phyloP scores from a whole-genome alignment of 495 filamentous ascomycete genomes.

The Hypoxylon lenormandii region DNA sequence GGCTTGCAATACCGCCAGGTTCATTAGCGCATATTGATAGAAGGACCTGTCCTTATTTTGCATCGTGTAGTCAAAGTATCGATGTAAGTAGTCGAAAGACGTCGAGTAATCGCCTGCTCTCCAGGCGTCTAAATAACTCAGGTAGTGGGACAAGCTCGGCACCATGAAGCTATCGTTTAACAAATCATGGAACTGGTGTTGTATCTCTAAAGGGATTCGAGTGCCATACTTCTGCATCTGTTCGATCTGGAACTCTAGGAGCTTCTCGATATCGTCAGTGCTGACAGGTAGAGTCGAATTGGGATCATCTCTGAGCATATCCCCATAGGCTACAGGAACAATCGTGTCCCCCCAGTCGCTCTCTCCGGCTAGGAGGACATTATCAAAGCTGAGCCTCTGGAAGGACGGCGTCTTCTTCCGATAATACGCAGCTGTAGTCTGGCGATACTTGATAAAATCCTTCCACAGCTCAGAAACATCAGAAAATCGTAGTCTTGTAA shows the following conservation, averaged over 20 bases:
- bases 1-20: conserved; percentile 89
- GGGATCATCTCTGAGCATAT: conserved; percentile 64
- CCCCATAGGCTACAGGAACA: conserved; percentile 71
- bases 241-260: conserved; percentile 88
- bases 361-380: conserved; percentile 66
- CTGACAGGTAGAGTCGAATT: conserved; percentile 66
- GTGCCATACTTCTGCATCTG: conserved; percentile 80
- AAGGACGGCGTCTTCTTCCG: conserved; percentile 72
- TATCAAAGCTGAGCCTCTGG: conserved; percentile 74
- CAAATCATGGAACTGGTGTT: conserved; percentile 71
- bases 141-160: conserved; percentile 80
- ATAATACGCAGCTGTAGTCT: conserved; percentile 78
- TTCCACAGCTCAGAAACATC: conserved; percentile 82
- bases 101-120: conserved; percentile 87
- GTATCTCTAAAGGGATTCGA: conserved; percentile 76
- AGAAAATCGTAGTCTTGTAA: conserved; percentile 80
- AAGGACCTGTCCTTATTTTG: conserved; percentile 82
- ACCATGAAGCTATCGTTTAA: conserved; percentile 72
- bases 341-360: conserved; percentile 65
- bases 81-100: conserved; percentile 89
- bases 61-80: conserved; percentile 98
- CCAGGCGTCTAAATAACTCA: conserved; percentile 91
- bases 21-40: conserved; percentile 97
- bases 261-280: conserved; percentile 82
- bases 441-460: conserved; percentile 79